Evolutionary conservation across 2,329 filamentous ascomycete genomes (phyloP), one percentile per base, ranked within the genome.

Genomic region (Rachicladosporium sp.): DNA sequence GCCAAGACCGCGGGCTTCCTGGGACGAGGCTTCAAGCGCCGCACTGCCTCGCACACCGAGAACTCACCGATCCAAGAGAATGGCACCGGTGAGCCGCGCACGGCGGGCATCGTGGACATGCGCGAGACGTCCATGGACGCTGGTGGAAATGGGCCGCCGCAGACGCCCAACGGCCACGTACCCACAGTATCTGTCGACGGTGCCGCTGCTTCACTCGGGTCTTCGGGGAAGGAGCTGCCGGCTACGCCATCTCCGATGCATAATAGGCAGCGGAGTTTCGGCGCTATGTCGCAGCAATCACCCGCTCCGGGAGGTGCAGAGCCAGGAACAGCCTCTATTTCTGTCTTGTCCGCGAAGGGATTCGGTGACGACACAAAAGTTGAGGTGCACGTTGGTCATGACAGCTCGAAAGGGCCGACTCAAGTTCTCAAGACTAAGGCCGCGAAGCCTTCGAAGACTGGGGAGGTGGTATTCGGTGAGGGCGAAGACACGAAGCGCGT

Each of bases 341-440:
- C 80, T 2, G 67, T 98, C 10, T 64, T 94, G 9, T 81, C 81
- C 3, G 86, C 88, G 1, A 70, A 74, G 3, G 86, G 82, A 27
- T 98, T 80, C 61, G 82, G 54, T n/a, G 48, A 48, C n/a, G 55
- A 58, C 33, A 51, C 47, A 10, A 59, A 60, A 38, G 47, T 61
- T 10, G 56, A 60, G 38, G 51, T 60, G 12, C 51, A 53, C 38
- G 39, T 61, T 12, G 40, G 52, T 31, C 57, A 58, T 35, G 56
- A 59, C 31, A 39, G 47, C 9, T 3, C 64, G 35, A 88, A 82
- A 62, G 73, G 71, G 36, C 68, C 62, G 36, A 95, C 91, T 65
- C 75, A 82, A 34, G 68, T 98, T 34, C 79, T 88, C 65, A 95
- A 96, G 69, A 95, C 88, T 13, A 93, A 94, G 59, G 82, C 91